Evolutionary conservation across 2,329 filamentous ascomycete genomes (phyloP).

Genomic region (Cordyceps pruinosa): DNA sequence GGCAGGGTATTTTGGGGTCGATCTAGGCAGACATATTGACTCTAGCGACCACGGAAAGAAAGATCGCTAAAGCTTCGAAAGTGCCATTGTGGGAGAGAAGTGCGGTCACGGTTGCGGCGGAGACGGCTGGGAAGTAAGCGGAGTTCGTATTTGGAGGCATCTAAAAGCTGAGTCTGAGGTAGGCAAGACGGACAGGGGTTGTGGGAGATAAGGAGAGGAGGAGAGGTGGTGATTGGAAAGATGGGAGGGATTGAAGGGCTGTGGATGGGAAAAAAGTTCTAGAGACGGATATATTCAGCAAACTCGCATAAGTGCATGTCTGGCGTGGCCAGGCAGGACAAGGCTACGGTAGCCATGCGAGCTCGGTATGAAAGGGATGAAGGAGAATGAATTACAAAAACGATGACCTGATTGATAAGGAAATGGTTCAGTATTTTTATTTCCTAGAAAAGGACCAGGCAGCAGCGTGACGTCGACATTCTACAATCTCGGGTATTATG

Average conservation of each 20-base stretch:
- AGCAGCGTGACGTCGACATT: neutral
- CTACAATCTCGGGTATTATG: neutral
- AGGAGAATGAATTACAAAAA: neutral
- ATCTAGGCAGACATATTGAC: conserved; percentile 84
- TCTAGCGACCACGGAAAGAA: conserved; percentile 63
- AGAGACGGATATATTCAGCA: too few species aligned
- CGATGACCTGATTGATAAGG: neutral
- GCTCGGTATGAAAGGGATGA: neutral
- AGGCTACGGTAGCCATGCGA: neutral
- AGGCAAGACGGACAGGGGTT: neutral
- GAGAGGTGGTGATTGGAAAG: neutral
- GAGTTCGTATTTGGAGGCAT: conserved; percentile 3
- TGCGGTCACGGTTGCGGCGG: neutral
- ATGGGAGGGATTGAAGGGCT: neutral
- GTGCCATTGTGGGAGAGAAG: conserved; percentile 52
- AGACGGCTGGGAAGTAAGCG: neutral
- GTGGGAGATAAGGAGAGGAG: too few species aligned
- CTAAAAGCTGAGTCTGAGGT: neutral
- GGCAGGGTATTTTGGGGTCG: conserved; percentile 69
- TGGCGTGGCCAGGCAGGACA: neutral
- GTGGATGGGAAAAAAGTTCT: neutral
- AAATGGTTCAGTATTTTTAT: too few species aligned
- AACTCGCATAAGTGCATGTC: conserved; percentile 11
- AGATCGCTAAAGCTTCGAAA: conserved; percentile 86
- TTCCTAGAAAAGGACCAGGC: neutral